These are phyloP conservation scores for Phytopythium delawarense DNA, from an alignment of 352 stramenopile genomes.

Conservation along the genomic window DNA sequence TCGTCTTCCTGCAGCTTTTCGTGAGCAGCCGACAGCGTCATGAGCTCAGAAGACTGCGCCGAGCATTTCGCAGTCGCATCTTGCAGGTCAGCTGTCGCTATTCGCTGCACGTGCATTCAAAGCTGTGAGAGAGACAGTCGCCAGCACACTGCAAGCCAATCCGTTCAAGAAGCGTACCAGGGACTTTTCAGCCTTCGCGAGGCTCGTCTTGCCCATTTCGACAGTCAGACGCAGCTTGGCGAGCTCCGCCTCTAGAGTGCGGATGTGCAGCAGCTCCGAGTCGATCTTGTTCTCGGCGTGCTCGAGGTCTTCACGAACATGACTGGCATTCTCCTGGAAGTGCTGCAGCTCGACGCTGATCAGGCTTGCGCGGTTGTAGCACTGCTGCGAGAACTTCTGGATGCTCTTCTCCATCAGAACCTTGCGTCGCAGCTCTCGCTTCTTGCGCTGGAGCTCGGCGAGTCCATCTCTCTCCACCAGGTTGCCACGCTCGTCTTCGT, in stretches of 20 bases:
- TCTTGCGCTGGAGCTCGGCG: constrained; percentile 64
- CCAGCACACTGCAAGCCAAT: neutral
- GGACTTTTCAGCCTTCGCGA: constrained; percentile 37
- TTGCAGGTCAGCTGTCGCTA: constrained; percentile 48
- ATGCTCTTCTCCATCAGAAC: constrained; percentile 69
- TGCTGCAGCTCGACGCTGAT: constrained; percentile 57
- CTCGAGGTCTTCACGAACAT: constrained; percentile 49
- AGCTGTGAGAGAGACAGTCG: neutral
- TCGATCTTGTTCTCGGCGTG: constrained; percentile 72
- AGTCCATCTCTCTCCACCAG: constrained; percentile 19
- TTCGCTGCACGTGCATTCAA: constrained; percentile 28
- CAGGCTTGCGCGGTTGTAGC: constrained; percentile 52
- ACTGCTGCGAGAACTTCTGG: constrained; percentile 65
- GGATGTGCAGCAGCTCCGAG: constrained; percentile 58
- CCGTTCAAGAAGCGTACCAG: constrained; percentile 21
- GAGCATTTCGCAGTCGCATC: constrained; percentile 25
- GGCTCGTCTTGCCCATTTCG: constrained; percentile 51
- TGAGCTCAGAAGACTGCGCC: constrained; percentile 31
- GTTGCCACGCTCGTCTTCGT: constrained; percentile 22
- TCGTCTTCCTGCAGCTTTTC: constrained; percentile 44
- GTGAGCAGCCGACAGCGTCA: constrained; percentile 23
- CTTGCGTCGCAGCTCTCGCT: constrained; percentile 64
- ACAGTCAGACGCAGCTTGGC: constrained; percentile 63
- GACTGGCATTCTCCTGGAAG: constrained; percentile 34
- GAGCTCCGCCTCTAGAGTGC: constrained; percentile 55